Conservation (phyloP, 352 stramenopile genomes). For the Elongisporangium prolatum region DNA sequence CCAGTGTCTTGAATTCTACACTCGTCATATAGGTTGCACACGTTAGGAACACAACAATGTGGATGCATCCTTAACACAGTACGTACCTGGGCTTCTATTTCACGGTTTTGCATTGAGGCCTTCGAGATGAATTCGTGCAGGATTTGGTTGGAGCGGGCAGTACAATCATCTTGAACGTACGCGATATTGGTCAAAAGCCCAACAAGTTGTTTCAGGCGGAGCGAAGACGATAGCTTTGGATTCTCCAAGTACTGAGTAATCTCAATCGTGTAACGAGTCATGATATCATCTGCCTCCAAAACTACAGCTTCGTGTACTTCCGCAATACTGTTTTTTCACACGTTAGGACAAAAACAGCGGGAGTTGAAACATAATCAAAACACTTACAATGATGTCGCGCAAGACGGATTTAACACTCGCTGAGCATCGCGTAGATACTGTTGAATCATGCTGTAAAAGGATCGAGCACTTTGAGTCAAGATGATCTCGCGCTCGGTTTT, state of each 20-base stretch:
- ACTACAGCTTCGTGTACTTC: constrained; percentile 62
- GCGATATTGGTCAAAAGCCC: constrained; percentile 66
- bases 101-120: constrained; percentile 34
- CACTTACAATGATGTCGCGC: constrained; percentile 66
- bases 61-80: background rate
- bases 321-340: constrained; percentile 28
- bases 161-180: constrained; percentile 63
- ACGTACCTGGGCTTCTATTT: constrained; percentile 35
- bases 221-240: constrained; percentile 51
- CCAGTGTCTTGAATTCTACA: constrained; percentile 48
- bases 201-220: constrained; percentile 62
- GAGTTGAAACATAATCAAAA: constrained; percentile 3
- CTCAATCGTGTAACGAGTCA: constrained; percentile 59
- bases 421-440: constrained; percentile 77
- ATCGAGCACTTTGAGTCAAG: constrained; percentile 72
- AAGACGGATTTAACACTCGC: constrained; percentile 76
- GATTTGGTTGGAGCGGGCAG: constrained; percentile 38
- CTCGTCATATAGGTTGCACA: background rate
- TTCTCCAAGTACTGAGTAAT: constrained; percentile 56
- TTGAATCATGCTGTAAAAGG: constrained; percentile 77
- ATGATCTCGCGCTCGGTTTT: constrained; percentile 69
- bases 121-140: constrained; percentile 53
- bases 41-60: background rate
- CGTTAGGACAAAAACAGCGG: background rate
- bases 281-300: constrained; percentile 48